Percentiles rank a stretch among this genome's conserved stretches.
Evolutionary conservation across 441 rosid genomes (phyloP).

Genomic region (Croton laevigatus): DNA sequence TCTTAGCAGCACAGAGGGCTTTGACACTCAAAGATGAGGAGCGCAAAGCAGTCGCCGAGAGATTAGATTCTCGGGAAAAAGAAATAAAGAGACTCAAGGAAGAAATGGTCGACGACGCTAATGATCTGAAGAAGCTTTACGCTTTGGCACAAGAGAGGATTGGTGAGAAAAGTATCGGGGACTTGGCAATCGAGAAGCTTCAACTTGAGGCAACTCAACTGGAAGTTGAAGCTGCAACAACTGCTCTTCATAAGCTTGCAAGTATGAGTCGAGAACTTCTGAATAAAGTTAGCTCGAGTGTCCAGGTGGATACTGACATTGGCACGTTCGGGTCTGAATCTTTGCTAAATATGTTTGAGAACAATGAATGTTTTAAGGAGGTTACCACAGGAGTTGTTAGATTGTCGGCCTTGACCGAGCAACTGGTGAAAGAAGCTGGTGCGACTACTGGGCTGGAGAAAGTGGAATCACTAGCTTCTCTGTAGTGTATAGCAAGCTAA

Average conservation of each 20-base stretch:
- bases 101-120: slow-evolving; percentile 55
- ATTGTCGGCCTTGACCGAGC: slow-evolving; percentile 60
- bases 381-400: slow-evolving; percentile 53
- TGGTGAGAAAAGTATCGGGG: slow-evolving; percentile 58
- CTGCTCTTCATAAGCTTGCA: slow-evolving; percentile 61
- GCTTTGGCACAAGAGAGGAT: slow-evolving; percentile 65
- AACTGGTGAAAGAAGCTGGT: slow-evolving; percentile 63
- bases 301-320: slow-evolving; percentile 31
- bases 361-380: slow-evolving; percentile 43
- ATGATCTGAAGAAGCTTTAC: slow-evolving; percentile 56
- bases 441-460: slow-evolving; percentile 28
- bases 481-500: not conserved
- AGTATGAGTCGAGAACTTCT: slow-evolving; percentile 64
- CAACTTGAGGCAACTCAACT: slow-evolving; percentile 76
- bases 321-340: slow-evolving; percentile 22
- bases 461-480: not conserved
- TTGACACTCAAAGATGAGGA: slow-evolving; percentile 63
- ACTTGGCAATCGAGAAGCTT: slow-evolving; percentile 72
- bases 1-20: slow-evolving; percentile 54
- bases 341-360: slow-evolving; percentile 19
- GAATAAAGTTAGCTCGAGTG: slow-evolving; percentile 43
- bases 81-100: slow-evolving; percentile 56
- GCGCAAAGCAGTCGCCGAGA: slow-evolving; percentile 42
- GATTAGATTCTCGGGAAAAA: slow-evolving; percentile 49
- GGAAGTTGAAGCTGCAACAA: slow-evolving; percentile 76